Base-by-base conservation (phyloP, 768 basidiomycete genomes). In the Kwoniella bestiolae region DNA sequence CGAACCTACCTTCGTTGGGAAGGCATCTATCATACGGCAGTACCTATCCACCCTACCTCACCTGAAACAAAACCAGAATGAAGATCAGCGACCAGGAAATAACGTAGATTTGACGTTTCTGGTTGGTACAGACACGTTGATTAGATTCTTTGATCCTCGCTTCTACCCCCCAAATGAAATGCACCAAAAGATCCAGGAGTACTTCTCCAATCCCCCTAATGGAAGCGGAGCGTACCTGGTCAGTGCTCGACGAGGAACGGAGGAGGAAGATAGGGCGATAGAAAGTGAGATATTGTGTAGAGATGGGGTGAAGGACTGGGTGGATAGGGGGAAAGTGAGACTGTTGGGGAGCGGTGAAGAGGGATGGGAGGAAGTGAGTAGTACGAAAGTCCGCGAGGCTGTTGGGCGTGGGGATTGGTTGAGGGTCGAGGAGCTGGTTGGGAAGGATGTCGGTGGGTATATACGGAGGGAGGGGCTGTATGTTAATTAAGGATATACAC, bases 1-100 rank as follows among this genome's bases (percentile, higher is more conserved):
- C 77, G 91, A 92, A 73, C 92, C 94, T 11, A 91, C 89, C 0
- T 96, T 97, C 79, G 90, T 91, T 26, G 87, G 88, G 18, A 97
- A 97, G 82, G 89, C 90, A 14, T 80, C 78, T 11, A 81, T 83
- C 45, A 81, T 95, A 29, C 34, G 56, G 18, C 18, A 45, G 5
- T 60, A 50, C 11, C 44, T 68, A 23, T 18, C 14, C 1, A 56
- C n/a, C 14, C 16, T 35, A 49, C 50, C 41, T 18, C 9, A 46
- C 25, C 14, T 31, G 21, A 29, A 35, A 60, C 45, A 23, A 38
- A 25, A 12, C 3, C 18, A 12, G 2, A 12, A 41, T 11, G 31
- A 41, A 29, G 35, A 41, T 8, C 21, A 56, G 18, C 29, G 28
- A n/a, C n/a, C n/a, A n/a, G n/a, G n/a, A 16, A 44, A 44, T 8